Evolutionary conservation across 768 basidiomycete genomes (phyloP).

Genomic region (Megacollybia marginata): DNA sequence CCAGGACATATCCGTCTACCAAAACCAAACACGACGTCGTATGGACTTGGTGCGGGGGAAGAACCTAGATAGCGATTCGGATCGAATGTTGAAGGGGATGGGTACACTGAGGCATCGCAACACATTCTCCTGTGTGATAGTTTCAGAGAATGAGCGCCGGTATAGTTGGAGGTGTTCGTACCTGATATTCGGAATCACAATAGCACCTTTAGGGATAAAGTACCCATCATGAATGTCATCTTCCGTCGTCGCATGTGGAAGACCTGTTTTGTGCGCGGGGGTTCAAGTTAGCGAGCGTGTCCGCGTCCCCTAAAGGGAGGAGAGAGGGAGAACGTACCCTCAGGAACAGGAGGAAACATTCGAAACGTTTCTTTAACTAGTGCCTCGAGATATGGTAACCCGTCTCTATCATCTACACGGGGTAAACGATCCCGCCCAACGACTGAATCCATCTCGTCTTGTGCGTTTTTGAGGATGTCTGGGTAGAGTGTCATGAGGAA

Average conservation of each 20-base stretch:
- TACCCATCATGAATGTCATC: too few relatives aligned
- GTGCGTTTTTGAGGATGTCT: too few relatives aligned
- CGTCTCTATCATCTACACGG: constrained; percentile 20
- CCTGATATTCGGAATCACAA: constrained; percentile 5
- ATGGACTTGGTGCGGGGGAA: constrained; percentile 4
- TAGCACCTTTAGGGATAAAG: constrained; percentile 2
- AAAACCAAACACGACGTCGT: neutral
- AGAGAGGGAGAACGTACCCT: constrained; percentile 19
- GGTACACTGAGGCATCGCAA: neutral
- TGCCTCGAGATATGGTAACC: constrained; percentile 27
- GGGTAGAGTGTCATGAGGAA: constrained; percentile 29
- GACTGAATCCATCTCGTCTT: too few relatives aligned
- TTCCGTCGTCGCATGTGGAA: too few relatives aligned
- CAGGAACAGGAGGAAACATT: constrained; percentile 23
- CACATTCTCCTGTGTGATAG: constrained; percentile 11
- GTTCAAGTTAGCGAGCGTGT: too few relatives aligned
- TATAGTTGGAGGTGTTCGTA: neutral
- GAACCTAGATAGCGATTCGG: neutral
- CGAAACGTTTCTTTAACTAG: constrained; percentile 27
- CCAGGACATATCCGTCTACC: neutral
- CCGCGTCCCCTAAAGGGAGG: neutral
- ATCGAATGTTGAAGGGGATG: neutral
- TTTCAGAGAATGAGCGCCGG: neutral
- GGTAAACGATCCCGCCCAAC: too few relatives aligned
- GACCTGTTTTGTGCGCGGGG: constrained; percentile 3